phyloP scores from a whole-genome alignment of 768 basidiomycete species.

The Daedaleopsis sinensis region DNA sequence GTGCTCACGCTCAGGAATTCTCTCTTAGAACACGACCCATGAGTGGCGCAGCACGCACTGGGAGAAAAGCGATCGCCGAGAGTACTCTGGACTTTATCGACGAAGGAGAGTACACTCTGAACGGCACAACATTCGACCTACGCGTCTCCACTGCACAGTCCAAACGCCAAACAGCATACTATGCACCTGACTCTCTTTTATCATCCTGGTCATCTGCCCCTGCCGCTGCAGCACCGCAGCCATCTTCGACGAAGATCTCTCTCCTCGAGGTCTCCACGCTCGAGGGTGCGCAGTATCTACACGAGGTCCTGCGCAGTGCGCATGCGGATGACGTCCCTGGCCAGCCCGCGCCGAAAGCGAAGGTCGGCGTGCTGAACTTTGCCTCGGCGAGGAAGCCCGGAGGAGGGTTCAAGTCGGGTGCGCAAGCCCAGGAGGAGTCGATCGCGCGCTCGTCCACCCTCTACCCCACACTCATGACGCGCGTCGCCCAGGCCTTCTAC shows the following conservation, averaged over 20 bases:
- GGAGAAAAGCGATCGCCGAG: constrained; percentile 45
- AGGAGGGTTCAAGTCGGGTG: constrained; percentile 74
- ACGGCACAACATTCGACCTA: constrained; percentile 37
- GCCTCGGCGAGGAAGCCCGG: constrained; percentile 77
- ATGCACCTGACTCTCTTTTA: constrained; percentile 49
- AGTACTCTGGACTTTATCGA: constrained; percentile 53
- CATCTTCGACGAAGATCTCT: constrained; percentile 38
- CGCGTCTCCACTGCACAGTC: constrained; percentile 37
- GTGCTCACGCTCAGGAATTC: neutral
- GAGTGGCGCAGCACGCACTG: constrained; percentile 4
- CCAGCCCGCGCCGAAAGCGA: constrained; percentile 33
- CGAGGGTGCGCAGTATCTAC: constrained; percentile 53
- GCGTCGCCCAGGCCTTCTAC: constrained; percentile 63
- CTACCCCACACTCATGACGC: constrained; percentile 61
- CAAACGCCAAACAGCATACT: constrained; percentile 52
- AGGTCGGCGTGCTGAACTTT: constrained; percentile 72
- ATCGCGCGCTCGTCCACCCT: constrained; percentile 78
- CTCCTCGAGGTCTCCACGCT: constrained; percentile 67
- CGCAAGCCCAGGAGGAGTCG: constrained; percentile 81
- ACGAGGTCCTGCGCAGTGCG: constrained; percentile 18
- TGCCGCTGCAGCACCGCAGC: constrained; percentile 3
- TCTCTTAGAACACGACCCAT: neutral
- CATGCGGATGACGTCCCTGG: constrained; percentile 12
- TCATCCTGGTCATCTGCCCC: constrained; percentile 45
- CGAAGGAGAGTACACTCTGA: constrained; percentile 43